These are phyloP conservation scores for Trypanosoma scelopori DNA, from an alignment of 208 protist species.

Conservation along the genomic window DNA sequence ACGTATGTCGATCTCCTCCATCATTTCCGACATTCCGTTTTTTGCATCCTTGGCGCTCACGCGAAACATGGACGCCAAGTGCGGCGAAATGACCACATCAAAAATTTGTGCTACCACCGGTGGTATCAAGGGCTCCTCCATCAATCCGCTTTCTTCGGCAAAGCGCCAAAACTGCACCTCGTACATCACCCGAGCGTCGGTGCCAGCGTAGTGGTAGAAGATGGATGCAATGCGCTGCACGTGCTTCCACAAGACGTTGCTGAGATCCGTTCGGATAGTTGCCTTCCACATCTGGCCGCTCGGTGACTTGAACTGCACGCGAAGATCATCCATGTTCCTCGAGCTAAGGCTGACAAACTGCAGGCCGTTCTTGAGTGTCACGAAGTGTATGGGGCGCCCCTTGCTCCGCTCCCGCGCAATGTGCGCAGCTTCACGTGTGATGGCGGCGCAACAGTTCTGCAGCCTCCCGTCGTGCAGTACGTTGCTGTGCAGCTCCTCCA, in stretches of 20 bases:
- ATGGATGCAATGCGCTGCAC: constrained; percentile 43
- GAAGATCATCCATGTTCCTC: constrained; percentile 54
- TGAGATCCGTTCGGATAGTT: constrained; percentile 36
- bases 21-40: constrained; percentile 42
- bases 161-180: constrained; percentile 86
- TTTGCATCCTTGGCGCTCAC: constrained; percentile 40
- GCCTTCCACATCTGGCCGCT: constrained; percentile 46
- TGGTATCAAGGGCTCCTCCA: constrained; percentile 35
- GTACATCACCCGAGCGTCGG: constrained; percentile 49
- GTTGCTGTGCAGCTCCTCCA: background rate
- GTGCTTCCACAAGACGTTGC: constrained; percentile 42
- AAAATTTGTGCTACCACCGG: constrained; percentile 50
- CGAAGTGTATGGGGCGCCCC: constrained; percentile 46
- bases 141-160: constrained; percentile 34
- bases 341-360: constrained; percentile 52
- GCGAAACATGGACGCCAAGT: constrained; percentile 49
- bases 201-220: constrained; percentile 73
- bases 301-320: constrained; percentile 22
- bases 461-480: constrained; percentile 15
- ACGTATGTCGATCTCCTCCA: constrained; percentile 81
- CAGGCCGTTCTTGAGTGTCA: constrained; percentile 33
- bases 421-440: constrained; percentile 26
- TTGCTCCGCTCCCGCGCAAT: constrained; percentile 43
- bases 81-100: constrained; percentile 74
- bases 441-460: constrained; percentile 12